Evolutionary conservation across 2,329 filamentous ascomycete genomes (phyloP).

Genomic region (Cordyceps cateniannulata): DNA sequence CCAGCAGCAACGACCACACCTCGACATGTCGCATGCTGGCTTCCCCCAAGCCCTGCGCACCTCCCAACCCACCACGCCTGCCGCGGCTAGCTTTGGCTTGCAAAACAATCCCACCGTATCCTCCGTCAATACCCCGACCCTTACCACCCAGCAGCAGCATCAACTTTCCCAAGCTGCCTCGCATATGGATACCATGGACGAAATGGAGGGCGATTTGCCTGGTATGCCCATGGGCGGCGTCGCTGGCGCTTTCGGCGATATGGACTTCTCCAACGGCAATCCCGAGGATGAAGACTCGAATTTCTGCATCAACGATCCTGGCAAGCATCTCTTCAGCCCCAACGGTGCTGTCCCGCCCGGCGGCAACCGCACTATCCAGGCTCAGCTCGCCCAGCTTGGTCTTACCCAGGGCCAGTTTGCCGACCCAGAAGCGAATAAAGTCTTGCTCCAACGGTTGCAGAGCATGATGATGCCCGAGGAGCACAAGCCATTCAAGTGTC

Average conservation of each 20-base stretch:
- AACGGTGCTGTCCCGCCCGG: slow-evolving; percentile 64
- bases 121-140: slow-evolving; percentile 89
- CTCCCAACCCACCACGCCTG: slow-evolving; percentile 81
- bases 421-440: slow-evolving; percentile 65
- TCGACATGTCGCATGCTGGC: slow-evolving; percentile 76
- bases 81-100: slow-evolving; percentile 67
- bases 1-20: slow-evolving; percentile 57
- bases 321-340: slow-evolving; percentile 85
- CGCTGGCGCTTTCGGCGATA: slow-evolving; percentile 41
- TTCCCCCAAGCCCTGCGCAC: slow-evolving; percentile 71
- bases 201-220: slow-evolving; percentile 69
- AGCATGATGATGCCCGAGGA: slow-evolving; percentile 73
- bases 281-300: slow-evolving; percentile 35
- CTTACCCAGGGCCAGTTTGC: slow-evolving; percentile 70
- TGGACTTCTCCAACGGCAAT: slow-evolving; percentile 42
- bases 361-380: slow-evolving; percentile 59
- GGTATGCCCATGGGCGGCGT: slow-evolving; percentile 56
- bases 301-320: slow-evolving; percentile 81
- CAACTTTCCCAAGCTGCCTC: slow-evolving; percentile 52
- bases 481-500: slow-evolving; percentile 95
- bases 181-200: slow-evolving; percentile 42
- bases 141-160: slow-evolving; percentile 71
- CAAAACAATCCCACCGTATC: slow-evolving; percentile 95
- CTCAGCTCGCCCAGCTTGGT: slow-evolving; percentile 65
- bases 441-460: slow-evolving; percentile 50